Percentiles rank a stretch among this genome's conserved stretches.
phyloP scores from a whole-genome alignment of 306 rosid species.

The Abrus pulchellus region DNA sequence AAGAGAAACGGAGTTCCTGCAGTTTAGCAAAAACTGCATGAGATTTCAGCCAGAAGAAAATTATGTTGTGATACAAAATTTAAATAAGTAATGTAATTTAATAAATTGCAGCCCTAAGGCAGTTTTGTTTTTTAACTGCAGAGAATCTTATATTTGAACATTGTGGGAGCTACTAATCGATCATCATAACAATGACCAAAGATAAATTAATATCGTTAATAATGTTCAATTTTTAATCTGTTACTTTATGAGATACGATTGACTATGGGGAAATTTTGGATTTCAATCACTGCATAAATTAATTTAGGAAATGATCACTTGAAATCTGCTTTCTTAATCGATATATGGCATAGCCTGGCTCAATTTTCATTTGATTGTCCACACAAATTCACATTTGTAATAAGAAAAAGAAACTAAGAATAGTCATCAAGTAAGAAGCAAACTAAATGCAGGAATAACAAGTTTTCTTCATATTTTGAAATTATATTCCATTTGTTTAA shows the following conservation, averaged over 20 bases:
- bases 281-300: not conserved
- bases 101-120: too few species aligned
- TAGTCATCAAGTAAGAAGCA: not conserved
- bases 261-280: not conserved
- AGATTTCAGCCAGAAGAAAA: too few species aligned
- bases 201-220: not conserved
- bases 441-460: not conserved
- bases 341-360: not conserved
- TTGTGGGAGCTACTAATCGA: not conserved
- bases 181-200: not conserved
- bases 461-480: not conserved
- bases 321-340: not conserved
- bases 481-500: constrained; percentile 3
- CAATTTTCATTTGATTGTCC: not conserved
- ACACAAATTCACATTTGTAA: not conserved
- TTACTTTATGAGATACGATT: not conserved
- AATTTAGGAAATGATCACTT: not conserved
- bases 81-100: too few species aligned
- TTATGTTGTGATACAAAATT: too few species aligned
- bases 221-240: too few species aligned
- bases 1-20: not conserved
- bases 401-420: not conserved
- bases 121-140: too few species aligned
- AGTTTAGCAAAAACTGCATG: too few species aligned
- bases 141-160: too few species aligned